Evolutionary conservation across 441 rosid genomes (phyloP), one percentile per base, ranked within the genome.

Genomic region (Populus hybrid): DNA sequence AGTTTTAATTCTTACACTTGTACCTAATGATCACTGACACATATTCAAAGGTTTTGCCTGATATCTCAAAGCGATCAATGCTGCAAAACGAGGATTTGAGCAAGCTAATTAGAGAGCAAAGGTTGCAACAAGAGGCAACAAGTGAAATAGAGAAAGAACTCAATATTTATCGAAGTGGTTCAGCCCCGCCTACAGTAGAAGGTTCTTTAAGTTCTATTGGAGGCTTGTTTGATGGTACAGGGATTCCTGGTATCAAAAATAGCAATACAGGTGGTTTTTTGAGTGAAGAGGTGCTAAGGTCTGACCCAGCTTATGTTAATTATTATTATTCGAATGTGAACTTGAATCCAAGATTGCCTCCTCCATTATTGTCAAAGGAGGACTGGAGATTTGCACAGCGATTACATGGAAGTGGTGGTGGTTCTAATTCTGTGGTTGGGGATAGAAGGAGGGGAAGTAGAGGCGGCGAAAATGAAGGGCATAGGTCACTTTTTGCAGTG

Each of bases 141-240:
- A 71, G 81, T 79, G 91, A 87, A 76, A 86, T 85, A 69, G 92
- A 89, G 79, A 86, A 83, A 53, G 92, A 89, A 53, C 88, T 85
- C 74, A 85, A 80, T 69, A 84, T 88, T 75, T 87, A 80, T 70
- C 71, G 96, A 77, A 90, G 92, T 84, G 96, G 94, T 71, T 91
- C 96, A 19, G 94, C 96, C 21, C 96, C 96, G 1, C 96, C 96
- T 42, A 88, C 94, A 0, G 91, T 91, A 28, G 94, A 91, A 78
- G 96, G 96, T 59, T 85, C 96, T 40, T 74, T 86, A 74, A 87
- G 64, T 79, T 87, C 95, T 7, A 85, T 88, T 70, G 93, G 89
- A 70, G 93, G 92, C 3, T 75, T 89, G 76, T 83, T 89, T 79
- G 88, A 80, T 68, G 82, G 66, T 40, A 21, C 79, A 71, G 85